Percentiles rank a stretch among this genome's conserved stretches.
Evolutionary conservation across 768 basidiomycete species (phyloP).

Genomic region (Leccinum rimulosum): DNA sequence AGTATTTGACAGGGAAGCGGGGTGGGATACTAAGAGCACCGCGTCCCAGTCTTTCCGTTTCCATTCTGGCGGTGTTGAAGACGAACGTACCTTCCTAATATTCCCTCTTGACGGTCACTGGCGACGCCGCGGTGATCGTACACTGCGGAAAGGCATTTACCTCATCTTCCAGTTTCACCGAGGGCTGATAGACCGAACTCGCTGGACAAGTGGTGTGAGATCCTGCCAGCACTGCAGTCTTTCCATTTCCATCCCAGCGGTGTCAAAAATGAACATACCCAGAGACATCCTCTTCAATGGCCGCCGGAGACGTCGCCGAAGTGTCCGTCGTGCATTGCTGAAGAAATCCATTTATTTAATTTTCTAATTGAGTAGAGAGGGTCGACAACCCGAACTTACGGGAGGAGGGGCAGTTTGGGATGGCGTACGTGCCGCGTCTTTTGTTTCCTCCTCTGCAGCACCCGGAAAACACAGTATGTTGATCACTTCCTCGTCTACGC

Average conservation of each 20-base stretch:
- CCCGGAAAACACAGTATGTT: conserved; percentile 6
- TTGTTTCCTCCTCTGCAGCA: not conserved
- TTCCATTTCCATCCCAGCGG: not conserved
- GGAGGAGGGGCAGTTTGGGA: not conserved
- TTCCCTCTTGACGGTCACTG: not conserved
- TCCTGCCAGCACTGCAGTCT: not conserved
- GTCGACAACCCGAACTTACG: conserved; percentile 5
- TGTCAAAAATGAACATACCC: not conserved
- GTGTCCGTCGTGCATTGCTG: not conserved
- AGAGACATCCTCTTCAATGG: conserved; percentile 6
- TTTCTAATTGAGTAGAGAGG: conserved; percentile 3
- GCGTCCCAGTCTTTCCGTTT: not conserved
- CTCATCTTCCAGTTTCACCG: conserved; percentile 1
- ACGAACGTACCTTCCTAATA: too few relatives aligned
- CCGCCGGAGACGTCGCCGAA: not conserved
- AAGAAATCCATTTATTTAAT: not conserved
- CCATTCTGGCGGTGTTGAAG: not conserved
- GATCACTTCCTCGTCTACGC: conserved; percentile 27
- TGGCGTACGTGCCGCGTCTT: not conserved
- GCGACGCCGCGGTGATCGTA: not conserved
- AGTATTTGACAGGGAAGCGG: not conserved
- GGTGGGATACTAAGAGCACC: not conserved
- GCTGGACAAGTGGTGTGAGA: not conserved
- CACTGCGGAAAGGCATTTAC: conserved; percentile 1
- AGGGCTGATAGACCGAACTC: not conserved